Percentiles rank a stretch among this genome's conserved stretches.
Evolutionary conservation across 2,329 filamentous ascomycete genomes (phyloP).

Genomic region (Incumbomyces lentus): DNA sequence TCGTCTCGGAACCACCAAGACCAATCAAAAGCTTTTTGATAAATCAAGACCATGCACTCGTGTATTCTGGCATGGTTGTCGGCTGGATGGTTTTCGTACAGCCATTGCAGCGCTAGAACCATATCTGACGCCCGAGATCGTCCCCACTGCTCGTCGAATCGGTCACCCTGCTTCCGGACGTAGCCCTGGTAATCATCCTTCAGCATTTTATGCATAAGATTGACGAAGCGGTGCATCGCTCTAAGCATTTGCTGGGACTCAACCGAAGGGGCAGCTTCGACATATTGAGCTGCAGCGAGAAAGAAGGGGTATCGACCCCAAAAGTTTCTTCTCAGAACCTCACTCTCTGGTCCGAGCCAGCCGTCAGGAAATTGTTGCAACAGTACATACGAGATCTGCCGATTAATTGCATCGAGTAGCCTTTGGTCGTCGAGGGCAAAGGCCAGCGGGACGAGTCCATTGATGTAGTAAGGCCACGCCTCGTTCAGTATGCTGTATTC

Average conservation of each 20-base stretch:
- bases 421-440: constrained; percentile 39
- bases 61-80: constrained; percentile 28
- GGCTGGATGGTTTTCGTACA: constrained; percentile 36
- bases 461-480: constrained; percentile 50
- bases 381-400: constrained; percentile 5
- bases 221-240: constrained; percentile 41
- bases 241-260: constrained; percentile 35
- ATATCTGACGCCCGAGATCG: constrained; percentile 34
- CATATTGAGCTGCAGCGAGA: constrained; percentile 38
- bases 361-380: constrained; percentile 41
- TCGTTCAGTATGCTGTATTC: constrained; percentile 45
- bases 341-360: constrained; percentile 47
- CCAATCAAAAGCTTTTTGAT: constrained; percentile 32
- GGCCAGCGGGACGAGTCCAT: constrained; percentile 47
- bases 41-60: constrained; percentile 36
- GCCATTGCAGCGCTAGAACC: constrained; percentile 39
- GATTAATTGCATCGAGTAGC: constrained; percentile 32
- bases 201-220: constrained; percentile 46
- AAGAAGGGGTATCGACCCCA: constrained; percentile 46
- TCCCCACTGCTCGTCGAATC: constrained; percentile 34
- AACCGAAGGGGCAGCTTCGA: constrained; percentile 43
- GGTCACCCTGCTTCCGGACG: constrained; percentile 34
- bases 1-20: constrained; percentile 30
- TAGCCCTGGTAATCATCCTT: constrained; percentile 43
- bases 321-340: constrained; percentile 35